Evolutionary conservation across 345 rosid species (phyloP), one percentile per base, ranked within the genome.

Genomic region (Pseudoturritis turrita): DNA sequence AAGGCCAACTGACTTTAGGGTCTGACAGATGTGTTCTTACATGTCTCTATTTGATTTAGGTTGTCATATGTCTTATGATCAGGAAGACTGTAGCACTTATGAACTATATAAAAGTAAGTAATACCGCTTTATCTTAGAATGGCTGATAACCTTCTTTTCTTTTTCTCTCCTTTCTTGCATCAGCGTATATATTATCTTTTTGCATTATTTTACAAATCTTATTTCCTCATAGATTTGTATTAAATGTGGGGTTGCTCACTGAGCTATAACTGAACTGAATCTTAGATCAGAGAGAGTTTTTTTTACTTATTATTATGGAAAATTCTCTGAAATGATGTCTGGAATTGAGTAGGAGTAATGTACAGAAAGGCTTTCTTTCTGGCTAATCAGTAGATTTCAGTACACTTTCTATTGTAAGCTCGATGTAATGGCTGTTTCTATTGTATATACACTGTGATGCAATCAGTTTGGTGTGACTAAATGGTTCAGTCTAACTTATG

Each of bases 11-110:
- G 41, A 10, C 43, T 68, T 40, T 60, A 10, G 49, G 71, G 65
- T n/a, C 60, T 47, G 52, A 5, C 22, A 10, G 14, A 40, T 50
- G 57, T 51, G 65, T 5, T 45, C 72, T 76, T 63, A 76, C 55
- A 29, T 71, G 62, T 37, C 15, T 49, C 29, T 76, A 50, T 68
- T 9, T 76, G 78, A 6, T 80, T 47, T 77, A 91, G 99, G 96
- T 91, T 75, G 97, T 89, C 78, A 78, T 88, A 65, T 95, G 97
- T 79, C 89, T 95, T 52, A 87, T 95, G 97, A 62, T 95, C 74
- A 89, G 98, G 75, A 95, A 88, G 87, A 88, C 97, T 11, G 82
- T 87, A 6, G 83, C 87, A 49, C 94, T 95, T 46, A 85, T 92
- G 96, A 86, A 81, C 73, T 95, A 91, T 66, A 88, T 95, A 68